Conservation (phyloP, 1,284 basidiomycete genomes). For the Earliella scabrosa region DNA sequence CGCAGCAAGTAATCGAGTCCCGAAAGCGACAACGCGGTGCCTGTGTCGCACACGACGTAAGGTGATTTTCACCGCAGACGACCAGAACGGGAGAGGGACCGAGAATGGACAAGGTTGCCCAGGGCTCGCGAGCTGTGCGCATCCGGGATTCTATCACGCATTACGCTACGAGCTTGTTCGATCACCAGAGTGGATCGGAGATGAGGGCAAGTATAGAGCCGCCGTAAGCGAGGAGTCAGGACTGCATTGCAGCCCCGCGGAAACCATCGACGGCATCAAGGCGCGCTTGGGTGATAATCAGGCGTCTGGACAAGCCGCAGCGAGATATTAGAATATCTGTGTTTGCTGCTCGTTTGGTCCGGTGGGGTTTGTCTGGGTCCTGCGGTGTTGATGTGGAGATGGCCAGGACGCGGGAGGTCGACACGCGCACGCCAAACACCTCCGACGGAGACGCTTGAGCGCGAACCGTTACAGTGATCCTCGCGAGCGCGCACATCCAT, state of each 20-base stretch:
- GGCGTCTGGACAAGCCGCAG: background rate
- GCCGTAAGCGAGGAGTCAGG: background rate
- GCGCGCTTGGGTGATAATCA: slow-evolving; percentile 20
- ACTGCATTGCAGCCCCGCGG: slow-evolving; percentile 10
- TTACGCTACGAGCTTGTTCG: slow-evolving; percentile 11
- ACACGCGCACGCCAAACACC: slow-evolving; percentile 4
- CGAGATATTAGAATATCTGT: no score
- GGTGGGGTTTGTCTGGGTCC: slow-evolving; percentile 1
- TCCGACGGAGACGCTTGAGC: background rate
- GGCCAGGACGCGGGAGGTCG: background rate
- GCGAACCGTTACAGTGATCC: background rate
- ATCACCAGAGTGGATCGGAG: slow-evolving; percentile 17
- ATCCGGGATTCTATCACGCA: slow-evolving; percentile 8
- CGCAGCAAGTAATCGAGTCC: slow-evolving; percentile 7
- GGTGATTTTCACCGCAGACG: slow-evolving; percentile 16
- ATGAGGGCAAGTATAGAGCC: slow-evolving; percentile 10
- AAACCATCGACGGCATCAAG: slow-evolving; percentile 7
- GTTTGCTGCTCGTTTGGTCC: no score
- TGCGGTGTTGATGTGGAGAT: slow-evolving; percentile 6
- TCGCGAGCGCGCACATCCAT: background rate
- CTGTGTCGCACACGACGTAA: slow-evolving; percentile 22
- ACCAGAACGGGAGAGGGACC: background rate
- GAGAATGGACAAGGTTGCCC: slow-evolving; percentile 3
- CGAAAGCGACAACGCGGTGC: slow-evolving; percentile 14
- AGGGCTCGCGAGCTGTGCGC: slow-evolving; percentile 16